These are phyloP conservation scores for Carex parvula DNA, from an alignment of 176 grass and related monocot species.

Conservation along the genomic window DNA sequence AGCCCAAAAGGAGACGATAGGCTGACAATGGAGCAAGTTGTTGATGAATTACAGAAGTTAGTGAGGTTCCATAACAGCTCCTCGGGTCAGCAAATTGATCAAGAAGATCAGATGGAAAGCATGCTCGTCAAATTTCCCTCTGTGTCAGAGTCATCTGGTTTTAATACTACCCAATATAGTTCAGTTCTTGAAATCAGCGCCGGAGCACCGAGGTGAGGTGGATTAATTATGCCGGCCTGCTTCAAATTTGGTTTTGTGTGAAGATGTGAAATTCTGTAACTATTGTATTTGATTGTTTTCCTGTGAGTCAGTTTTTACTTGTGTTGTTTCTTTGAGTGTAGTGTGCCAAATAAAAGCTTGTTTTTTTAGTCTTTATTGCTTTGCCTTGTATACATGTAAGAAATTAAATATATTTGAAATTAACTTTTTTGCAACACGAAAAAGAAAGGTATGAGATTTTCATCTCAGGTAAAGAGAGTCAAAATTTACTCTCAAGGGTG, in stretches of 20 bases:
- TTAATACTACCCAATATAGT: background rate
- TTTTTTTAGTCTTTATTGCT: too few relatives aligned
- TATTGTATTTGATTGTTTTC: background rate
- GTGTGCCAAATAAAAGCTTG: too few relatives aligned
- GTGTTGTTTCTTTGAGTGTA: too few relatives aligned
- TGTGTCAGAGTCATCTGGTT: background rate
- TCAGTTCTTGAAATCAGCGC: background rate
- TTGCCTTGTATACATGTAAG: too few relatives aligned
- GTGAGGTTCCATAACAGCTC: background rate
- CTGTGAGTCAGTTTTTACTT: too few relatives aligned
- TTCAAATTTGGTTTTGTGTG: background rate
- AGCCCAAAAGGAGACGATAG: conserved; percentile 25
- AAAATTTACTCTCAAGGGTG: too few relatives aligned
- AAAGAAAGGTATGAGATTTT: too few relatives aligned
- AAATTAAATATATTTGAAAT: too few relatives aligned
- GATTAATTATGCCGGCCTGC: background rate
- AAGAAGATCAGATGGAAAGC: background rate
- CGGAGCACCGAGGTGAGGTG: background rate
- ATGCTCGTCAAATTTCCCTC: background rate
- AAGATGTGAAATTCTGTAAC: background rate
- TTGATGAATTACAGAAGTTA: conserved; percentile 8
- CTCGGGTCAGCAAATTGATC: background rate
- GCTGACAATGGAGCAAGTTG: conserved; percentile 21
- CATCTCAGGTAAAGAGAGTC: too few relatives aligned
- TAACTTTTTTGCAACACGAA: too few relatives aligned